phyloP scores from a whole-genome alignment of 805 yeast genomes.

The Candida verbasci region DNA sequence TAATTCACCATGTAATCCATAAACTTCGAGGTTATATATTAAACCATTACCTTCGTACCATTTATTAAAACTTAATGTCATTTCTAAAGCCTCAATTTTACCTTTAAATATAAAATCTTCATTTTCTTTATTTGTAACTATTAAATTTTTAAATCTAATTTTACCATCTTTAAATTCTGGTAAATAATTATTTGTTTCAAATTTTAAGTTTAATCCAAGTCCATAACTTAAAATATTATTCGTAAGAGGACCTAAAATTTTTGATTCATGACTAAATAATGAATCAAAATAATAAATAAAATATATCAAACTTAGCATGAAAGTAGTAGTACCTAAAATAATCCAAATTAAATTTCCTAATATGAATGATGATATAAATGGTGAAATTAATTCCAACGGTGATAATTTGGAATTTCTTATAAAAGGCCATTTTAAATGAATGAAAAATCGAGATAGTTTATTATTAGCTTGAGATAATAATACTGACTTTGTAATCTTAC shows the following conservation, averaged over 20 bases:
- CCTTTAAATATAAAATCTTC: conserved; percentile 24
- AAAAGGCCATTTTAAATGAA: conserved; percentile 46
- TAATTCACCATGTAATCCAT: conserved; percentile 43
- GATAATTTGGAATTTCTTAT: conserved; percentile 41
- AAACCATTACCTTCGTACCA: conserved; percentile 56
- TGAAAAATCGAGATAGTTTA: conserved; percentile 25
- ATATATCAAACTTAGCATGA: conserved; percentile 45
- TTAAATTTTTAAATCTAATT: conserved; percentile 41
- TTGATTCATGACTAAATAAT: conserved; percentile 14
- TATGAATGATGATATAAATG: conserved; percentile 52
- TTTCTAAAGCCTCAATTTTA: conserved; percentile 37
- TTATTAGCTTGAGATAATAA: conserved; percentile 28
- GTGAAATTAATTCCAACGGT: conserved; percentile 48
- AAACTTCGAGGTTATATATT: conserved; percentile 44
- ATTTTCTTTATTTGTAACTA: conserved; percentile 13
- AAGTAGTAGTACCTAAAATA: conserved; percentile 54
- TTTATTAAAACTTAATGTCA: conserved; percentile 47
- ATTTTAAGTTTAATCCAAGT: conserved; percentile 29
- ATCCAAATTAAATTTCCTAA: conserved; percentile 57
- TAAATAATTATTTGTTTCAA: conserved; percentile 32
- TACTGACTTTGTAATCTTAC: conserved; percentile 16
- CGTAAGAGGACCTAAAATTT: conserved; percentile 29
- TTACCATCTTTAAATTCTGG: conserved; percentile 49
- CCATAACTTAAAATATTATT: conserved; percentile 37
- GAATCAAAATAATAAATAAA: conserved; percentile 24